phyloP scores from a whole-genome alignment of 1,284 basidiomycete genomes.

The Xanthoconium separans region DNA sequence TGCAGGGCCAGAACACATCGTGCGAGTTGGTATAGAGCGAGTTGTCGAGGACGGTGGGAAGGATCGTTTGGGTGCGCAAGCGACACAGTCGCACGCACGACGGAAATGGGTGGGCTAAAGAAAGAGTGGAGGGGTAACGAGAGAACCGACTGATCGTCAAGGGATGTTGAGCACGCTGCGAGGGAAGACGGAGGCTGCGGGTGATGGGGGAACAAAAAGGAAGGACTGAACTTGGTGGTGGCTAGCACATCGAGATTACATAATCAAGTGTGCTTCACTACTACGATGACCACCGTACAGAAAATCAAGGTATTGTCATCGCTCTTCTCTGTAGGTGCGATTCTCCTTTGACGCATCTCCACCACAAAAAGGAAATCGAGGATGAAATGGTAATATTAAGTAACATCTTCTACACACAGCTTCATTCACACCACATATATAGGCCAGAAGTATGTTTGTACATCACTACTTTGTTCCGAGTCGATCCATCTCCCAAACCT shows the following conservation, averaged over 20 bases:
- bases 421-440: slow-evolving; percentile 19
- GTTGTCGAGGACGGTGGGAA: slow-evolving; percentile 18
- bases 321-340: slow-evolving; percentile 14
- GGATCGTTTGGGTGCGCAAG: slow-evolving; percentile 33
- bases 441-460: slow-evolving; percentile 56
- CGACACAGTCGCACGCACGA: slow-evolving; percentile 68
- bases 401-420: slow-evolving; percentile 11
- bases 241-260: background rate
- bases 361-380: slow-evolving; percentile 73
- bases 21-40: slow-evolving; percentile 24
- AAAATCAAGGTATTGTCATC: slow-evolving; percentile 75
- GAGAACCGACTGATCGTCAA: slow-evolving; percentile 8
- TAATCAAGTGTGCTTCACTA: slow-evolving; percentile 11
- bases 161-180: background rate
- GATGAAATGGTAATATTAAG: slow-evolving; percentile 83
- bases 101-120: slow-evolving; percentile 14
- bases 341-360: slow-evolving; percentile 15
- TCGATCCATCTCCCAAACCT: slow-evolving; percentile 7
- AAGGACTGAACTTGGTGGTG: background rate
- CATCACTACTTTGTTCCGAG: slow-evolving; percentile 2
- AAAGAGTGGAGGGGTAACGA: slow-evolving; percentile 38
- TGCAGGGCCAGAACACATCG: slow-evolving; percentile 73
- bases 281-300: slow-evolving; percentile 81
- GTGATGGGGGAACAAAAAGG: background rate
- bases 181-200: background rate